Conservation (phyloP, 306 rosid genomes). For the Trichosanthes truncata region DNA sequence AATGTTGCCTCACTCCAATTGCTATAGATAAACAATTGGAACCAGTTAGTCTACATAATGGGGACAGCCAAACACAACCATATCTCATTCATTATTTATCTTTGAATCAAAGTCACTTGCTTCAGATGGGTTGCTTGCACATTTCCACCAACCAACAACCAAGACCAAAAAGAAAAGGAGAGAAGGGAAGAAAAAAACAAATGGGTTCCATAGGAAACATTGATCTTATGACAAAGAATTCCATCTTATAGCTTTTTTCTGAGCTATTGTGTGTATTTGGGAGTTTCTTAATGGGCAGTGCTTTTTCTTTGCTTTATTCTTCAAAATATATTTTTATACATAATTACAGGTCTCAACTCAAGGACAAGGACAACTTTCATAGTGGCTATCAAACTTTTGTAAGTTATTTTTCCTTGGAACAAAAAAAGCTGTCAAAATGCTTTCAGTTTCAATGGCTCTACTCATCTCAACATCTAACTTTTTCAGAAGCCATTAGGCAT, state of each 20-base stretch:
- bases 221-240: constrained; percentile 18
- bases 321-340: constrained; percentile 16
- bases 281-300: constrained; percentile 36
- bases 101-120: constrained; percentile 48
- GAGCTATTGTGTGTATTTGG: constrained; percentile 32
- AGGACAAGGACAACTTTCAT: constrained; percentile 64
- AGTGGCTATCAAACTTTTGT: constrained; percentile 54
- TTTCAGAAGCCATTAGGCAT: constrained; percentile 29
- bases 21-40: constrained; percentile 6
- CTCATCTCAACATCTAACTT: constrained; percentile 47
- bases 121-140: constrained; percentile 33
- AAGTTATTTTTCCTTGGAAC: constrained; percentile 34
- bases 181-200: constrained; percentile 2
- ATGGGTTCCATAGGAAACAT: neutral
- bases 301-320: constrained; percentile 53
- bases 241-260: constrained; percentile 24
- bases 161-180: neutral
- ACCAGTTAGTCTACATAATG: constrained; percentile 12
- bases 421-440: constrained; percentile 40
- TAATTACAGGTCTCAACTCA: constrained; percentile 15
- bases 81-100: constrained; percentile 38
- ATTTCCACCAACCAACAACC: constrained; percentile 2
- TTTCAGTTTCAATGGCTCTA: constrained; percentile 51
- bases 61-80: constrained; percentile 29
- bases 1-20: constrained; percentile 10